A percentile compares a stretch with the other conserved stretches of the same genome.
These are phyloP conservation scores for Colletotrichum sp. DNA, from an alignment of 2,329 filamentous ascomycete species.

Conservation along the genomic window DNA sequence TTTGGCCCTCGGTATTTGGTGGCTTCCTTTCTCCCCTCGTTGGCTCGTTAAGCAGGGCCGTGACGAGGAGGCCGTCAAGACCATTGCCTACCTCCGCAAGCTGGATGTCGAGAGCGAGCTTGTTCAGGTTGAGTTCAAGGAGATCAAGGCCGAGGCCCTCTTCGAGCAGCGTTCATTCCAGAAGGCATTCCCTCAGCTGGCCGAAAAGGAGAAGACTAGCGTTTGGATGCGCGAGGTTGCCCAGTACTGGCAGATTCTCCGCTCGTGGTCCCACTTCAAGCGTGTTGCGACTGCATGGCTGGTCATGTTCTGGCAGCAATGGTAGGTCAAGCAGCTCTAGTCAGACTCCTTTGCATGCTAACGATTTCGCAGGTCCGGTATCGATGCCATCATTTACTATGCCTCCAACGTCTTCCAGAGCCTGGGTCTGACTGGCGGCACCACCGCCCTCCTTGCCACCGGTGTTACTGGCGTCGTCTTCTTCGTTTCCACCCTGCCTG, in stretches of 20 bases:
- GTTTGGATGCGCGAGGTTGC: slow-evolving; percentile 50
- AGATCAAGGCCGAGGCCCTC: slow-evolving; percentile 50
- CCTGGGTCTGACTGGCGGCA: slow-evolving; percentile 66
- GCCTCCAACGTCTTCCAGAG: slow-evolving; percentile 65
- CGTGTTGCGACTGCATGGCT: slow-evolving; percentile 47
- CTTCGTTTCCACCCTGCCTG: slow-evolving; percentile 37
- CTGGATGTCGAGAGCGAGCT: slow-evolving; percentile 65
- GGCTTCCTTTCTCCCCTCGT: slow-evolving; percentile 43
- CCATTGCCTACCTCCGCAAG: slow-evolving; percentile 65
- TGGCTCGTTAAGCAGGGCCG: slow-evolving; percentile 43
- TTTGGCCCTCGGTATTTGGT: slow-evolving; percentile 38
- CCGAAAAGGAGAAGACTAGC: slow-evolving; percentile 43
- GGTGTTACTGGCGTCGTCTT: slow-evolving; percentile 67
- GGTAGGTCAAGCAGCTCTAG: slow-evolving; percentile 24
- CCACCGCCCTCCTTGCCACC: slow-evolving; percentile 63
- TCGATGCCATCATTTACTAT: slow-evolving; percentile 50
- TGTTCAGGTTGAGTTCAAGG: slow-evolving; percentile 48
- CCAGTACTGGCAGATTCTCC: slow-evolving; percentile 53
- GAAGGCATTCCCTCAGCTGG: slow-evolving; percentile 48
- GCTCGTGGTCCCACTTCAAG: slow-evolving; percentile 55
- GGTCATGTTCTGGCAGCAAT: slow-evolving; percentile 55
- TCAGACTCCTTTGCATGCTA: neutral
- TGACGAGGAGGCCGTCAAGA: slow-evolving; percentile 39
- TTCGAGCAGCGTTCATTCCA: slow-evolving; percentile 48
- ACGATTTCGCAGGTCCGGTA: slow-evolving; percentile 24